Percentiles rank a stretch among this genome's conserved stretches.
These are phyloP conservation scores for Candida dajiaensis DNA, from an alignment of 805 yeast species.

Conservation along the genomic window DNA sequence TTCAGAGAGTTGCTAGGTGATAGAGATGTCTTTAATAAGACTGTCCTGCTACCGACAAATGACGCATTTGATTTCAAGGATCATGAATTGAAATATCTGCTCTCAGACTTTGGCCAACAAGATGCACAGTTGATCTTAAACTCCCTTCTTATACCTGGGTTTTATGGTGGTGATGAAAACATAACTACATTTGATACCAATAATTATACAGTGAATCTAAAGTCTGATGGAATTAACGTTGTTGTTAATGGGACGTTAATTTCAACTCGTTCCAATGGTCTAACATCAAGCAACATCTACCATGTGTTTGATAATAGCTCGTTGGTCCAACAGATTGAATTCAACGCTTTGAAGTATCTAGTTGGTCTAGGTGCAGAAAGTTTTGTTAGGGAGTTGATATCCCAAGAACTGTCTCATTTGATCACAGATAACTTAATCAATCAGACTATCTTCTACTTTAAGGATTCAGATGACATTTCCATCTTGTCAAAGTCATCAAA, in stretches of 20 bases:
- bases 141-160: slow-evolving; percentile 34
- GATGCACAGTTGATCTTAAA: slow-evolving; percentile 26
- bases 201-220: slow-evolving; percentile 18
- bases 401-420: slow-evolving; percentile 49
- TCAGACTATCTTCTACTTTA: slow-evolving; percentile 60
- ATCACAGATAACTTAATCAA: slow-evolving; percentile 46
- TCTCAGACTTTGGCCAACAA: slow-evolving; percentile 23
- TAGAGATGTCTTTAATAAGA: slow-evolving; percentile 27
- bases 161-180: slow-evolving; percentile 37
- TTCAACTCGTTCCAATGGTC: slow-evolving; percentile 33
- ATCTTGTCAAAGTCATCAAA: slow-evolving; percentile 30
- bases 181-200: slow-evolving; percentile 20
- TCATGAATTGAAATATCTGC: slow-evolving; percentile 41
- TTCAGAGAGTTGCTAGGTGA: slow-evolving; percentile 1
- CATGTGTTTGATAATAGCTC: slow-evolving; percentile 38
- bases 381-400: slow-evolving; percentile 64
- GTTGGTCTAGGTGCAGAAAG: slow-evolving; percentile 52
- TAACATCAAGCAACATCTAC: slow-evolving; percentile 42
- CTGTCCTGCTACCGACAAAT: slow-evolving; percentile 44
- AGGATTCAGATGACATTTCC: slow-evolving; percentile 24
- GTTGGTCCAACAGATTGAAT: slow-evolving; percentile 24
- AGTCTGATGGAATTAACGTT: slow-evolving; percentile 30
- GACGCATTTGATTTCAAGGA: slow-evolving; percentile 29
- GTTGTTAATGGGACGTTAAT: slow-evolving; percentile 27
- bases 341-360: slow-evolving; percentile 52